phyloP scores from a whole-genome alignment of 352 stramenopile species.

The Hyaloperonospora arabidopsidis region DNA sequence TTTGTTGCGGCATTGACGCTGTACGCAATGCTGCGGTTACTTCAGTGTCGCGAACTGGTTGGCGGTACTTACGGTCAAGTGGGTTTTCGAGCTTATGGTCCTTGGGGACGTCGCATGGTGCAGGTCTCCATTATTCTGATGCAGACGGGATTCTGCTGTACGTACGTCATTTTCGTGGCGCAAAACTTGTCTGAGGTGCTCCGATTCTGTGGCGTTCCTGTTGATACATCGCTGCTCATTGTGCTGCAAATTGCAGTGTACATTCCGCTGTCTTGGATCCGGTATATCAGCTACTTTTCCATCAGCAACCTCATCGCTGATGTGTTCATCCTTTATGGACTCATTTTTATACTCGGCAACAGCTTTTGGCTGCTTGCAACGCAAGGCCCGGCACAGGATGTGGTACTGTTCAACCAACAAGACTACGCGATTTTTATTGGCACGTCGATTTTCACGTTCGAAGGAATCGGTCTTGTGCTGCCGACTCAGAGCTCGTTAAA shows the following conservation, averaged over 20 bases:
- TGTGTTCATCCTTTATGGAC: constrained; percentile 77
- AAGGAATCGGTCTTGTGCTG: constrained; percentile 73
- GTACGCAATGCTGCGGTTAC: constrained; percentile 67
- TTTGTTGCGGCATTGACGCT: constrained; percentile 58
- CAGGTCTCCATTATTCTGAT: constrained; percentile 80
- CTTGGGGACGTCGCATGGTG: constrained; percentile 64
- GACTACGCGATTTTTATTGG: constrained; percentile 77
- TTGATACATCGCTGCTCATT: constrained; percentile 53
- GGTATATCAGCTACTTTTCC: constrained; percentile 82
- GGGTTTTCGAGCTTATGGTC: constrained; percentile 53
- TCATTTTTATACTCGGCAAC: constrained; percentile 69
- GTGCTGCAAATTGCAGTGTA: constrained; percentile 66
- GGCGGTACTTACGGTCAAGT: constrained; percentile 76
- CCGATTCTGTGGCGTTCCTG: constrained; percentile 34
- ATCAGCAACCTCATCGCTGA: constrained; percentile 80
- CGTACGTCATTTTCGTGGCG: constrained; percentile 79
- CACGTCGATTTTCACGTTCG: constrained; percentile 75
- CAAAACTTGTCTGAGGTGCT: constrained; percentile 74
- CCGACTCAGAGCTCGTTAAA: constrained; percentile 66
- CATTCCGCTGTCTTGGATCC: constrained; percentile 77
- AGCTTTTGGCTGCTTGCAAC: constrained; percentile 52
- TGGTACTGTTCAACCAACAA: constrained; percentile 60
- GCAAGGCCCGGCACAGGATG: constrained; percentile 36
- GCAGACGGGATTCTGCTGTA: constrained; percentile 80
- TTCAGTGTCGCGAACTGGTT: constrained; percentile 59